Base-by-base conservation (phyloP, 108 stramenopile genomes). In the Cylindrotheca closterium region DNA sequence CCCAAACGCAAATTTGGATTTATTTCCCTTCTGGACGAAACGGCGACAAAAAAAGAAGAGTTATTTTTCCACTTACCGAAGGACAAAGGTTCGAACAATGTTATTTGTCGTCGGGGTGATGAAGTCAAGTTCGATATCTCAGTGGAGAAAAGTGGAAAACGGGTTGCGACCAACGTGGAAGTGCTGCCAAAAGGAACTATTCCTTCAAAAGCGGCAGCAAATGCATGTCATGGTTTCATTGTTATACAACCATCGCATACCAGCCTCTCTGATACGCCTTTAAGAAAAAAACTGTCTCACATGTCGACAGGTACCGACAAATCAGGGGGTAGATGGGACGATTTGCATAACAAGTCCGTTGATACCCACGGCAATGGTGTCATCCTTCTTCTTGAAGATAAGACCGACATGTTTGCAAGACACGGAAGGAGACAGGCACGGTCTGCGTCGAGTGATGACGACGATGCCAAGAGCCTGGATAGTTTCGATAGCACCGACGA, bases 231-330 rank as follows among this genome's bases (percentile, higher is more conserved):
- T 19, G 91, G 91, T 4, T 75, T 78, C 37, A 55, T 93, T 48
- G 55, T 93, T 28, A 72, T 93, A 61, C 85, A 93, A 73, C 91
- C 91, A 32, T 76, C 86, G 17, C 78, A 88, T 55, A 87, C 83
- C 7, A 75, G 60, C 18, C 51, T 86, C 42, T 60, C 51, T 12
- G 79, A 87, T 49, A 79, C 76, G 1, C 68, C 73, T 0, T 27
- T 51, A 22, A 67, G 75, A 27, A 74, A 62, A 54, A 57, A 37
- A n/a, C 33, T 53, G 15, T 57, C 54, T 10, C 27, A 19, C 19
- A 55, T 55, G 19, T 47, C 49, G 1, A 37, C 32, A 5, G 60
- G 63, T 42, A 21, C 46, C 28, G 51, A 46, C 3, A 65, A 60
- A 25, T 10, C 19, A 29, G 75, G 79, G 21, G 37, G 37, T 10